These are phyloP conservation scores for Phialocephala subalpina DNA, from an alignment of 2,329 filamentous ascomycete species.

Conservation along the genomic window DNA sequence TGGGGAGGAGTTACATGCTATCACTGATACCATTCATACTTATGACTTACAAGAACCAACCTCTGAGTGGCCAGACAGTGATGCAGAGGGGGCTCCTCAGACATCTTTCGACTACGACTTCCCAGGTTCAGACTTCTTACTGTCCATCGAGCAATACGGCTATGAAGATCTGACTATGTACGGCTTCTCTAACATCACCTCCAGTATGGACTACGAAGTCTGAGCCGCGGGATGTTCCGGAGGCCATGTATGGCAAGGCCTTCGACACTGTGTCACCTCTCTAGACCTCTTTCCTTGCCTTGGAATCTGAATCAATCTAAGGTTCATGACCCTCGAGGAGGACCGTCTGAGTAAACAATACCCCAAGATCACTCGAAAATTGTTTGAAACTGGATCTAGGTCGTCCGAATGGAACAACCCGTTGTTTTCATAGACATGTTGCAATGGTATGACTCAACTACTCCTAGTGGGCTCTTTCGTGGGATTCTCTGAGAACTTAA, in stretches of 20 bases:
- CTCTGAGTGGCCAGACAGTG: neutral
- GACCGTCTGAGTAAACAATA: too few relatives aligned
- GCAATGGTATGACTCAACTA: too few relatives aligned
- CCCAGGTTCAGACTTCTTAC: conserved; percentile 2
- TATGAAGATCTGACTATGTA: neutral
- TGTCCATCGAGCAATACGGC: neutral
- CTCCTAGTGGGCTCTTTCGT: too few relatives aligned
- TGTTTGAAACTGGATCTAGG: too few relatives aligned
- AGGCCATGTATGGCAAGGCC: neutral
- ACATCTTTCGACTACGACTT: conserved; percentile 4
- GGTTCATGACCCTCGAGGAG: too few relatives aligned
- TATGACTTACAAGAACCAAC: conserved; percentile 1
- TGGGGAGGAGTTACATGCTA: neutral
- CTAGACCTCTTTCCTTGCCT: neutral
- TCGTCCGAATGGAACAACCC: too few relatives aligned
- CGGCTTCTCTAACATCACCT: neutral
- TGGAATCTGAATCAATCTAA: too few relatives aligned
- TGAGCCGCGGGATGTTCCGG: neutral
- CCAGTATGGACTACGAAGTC: conserved; percentile 3
- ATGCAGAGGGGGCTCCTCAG: neutral
- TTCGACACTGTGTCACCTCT: neutral
- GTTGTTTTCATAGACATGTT: too few relatives aligned
- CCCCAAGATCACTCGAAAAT: too few relatives aligned
- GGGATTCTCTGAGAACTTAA: too few relatives aligned
- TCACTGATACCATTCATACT: neutral